These are phyloP conservation scores for Aphanomyces invadans DNA, from an alignment of 352 stramenopile species.

Conservation along the genomic window DNA sequence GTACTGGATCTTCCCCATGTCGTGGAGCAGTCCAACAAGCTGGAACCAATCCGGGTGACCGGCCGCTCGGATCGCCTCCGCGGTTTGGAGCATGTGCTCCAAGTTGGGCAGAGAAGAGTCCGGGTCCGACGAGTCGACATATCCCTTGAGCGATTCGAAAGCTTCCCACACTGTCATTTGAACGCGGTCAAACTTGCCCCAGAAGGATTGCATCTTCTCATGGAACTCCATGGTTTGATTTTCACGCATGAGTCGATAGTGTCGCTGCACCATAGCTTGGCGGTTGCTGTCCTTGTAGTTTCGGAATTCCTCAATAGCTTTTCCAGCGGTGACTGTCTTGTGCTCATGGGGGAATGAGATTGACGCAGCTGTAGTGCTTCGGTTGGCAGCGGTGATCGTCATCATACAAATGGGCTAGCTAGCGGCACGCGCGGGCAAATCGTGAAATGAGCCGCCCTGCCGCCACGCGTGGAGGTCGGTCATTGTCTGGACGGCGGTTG, in stretches of 20 bases:
- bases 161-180: conserved; percentile 90
- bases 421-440: background rate
- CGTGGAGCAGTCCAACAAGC: conserved; percentile 86
- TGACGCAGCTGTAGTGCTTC: background rate
- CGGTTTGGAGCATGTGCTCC: conserved; percentile 91
- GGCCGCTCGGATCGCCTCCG: conserved; percentile 84
- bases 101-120: conserved; percentile 86
- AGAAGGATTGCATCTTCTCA: conserved; percentile 64
- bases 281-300: conserved; percentile 70
- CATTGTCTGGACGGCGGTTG: background rate
- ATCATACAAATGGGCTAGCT: conserved; percentile 2
- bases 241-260: conserved; percentile 73
- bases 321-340: conserved; percentile 32
- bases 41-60: conserved; percentile 90
- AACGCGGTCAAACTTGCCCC: conserved; percentile 55
- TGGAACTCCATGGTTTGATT: conserved; percentile 65
- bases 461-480: background rate
- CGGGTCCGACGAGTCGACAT: conserved; percentile 91
- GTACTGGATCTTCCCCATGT: conserved; percentile 95
- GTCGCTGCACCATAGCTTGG: conserved; percentile 55
- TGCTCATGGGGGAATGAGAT: background rate
- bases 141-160: conserved; percentile 82
- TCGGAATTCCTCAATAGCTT: conserved; percentile 62
- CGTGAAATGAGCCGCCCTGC: background rate
- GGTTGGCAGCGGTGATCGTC: conserved; percentile 8